Evolutionary conservation across 2,329 filamentous ascomycete genomes (phyloP), one percentile per base, ranked within the genome.

Genomic region (Fusarium metavorans): DNA sequence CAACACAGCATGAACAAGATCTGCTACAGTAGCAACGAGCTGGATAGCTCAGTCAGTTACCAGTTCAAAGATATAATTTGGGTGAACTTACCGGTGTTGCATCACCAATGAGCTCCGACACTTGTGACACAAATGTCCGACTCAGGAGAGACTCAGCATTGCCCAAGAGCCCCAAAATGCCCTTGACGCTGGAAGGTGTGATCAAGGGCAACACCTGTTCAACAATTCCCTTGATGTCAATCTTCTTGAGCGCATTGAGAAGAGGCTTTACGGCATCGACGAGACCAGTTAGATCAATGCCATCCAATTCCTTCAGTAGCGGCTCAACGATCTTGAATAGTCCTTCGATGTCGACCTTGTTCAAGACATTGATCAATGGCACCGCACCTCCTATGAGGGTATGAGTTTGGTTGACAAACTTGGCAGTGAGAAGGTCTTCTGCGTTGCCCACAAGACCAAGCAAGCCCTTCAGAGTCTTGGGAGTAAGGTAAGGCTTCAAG

Each of bases 401-500:
- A 10, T 84, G 82, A 0, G 83, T 86, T 54, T 84, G 79, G 59
- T 85, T 84, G 74, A 85, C 84, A 56, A 85, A 85, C 14, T 80
- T 79, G 54, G 67, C 64, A 0, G 80, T 84, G 30, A 85, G 79
- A 1, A 85, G 77, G n/a, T 80, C 76, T 64, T 84, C 83, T 0
- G 83, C 84, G 48, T 84, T 85, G 23, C 71, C 78, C 2, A 84
- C 75, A 0, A 84, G 77, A 4, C 82, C 82, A 2, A 84, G 69
- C 6, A 85, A 68, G 6, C 82, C 83, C 64, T 80, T 75, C 9
- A 85, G 72, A 0, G 79, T 81, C 14, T 78, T 54, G 1, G 82
- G 79, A 0, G 82, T 83, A 35, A 85, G 76, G 13, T 83, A 74
- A 4, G 83, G 84, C 23, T 79, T 75, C 18, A 85, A 25, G 1